phyloP scores from a whole-genome alignment of 805 yeast species.

The Nakazawaea wickerhamii region DNA sequence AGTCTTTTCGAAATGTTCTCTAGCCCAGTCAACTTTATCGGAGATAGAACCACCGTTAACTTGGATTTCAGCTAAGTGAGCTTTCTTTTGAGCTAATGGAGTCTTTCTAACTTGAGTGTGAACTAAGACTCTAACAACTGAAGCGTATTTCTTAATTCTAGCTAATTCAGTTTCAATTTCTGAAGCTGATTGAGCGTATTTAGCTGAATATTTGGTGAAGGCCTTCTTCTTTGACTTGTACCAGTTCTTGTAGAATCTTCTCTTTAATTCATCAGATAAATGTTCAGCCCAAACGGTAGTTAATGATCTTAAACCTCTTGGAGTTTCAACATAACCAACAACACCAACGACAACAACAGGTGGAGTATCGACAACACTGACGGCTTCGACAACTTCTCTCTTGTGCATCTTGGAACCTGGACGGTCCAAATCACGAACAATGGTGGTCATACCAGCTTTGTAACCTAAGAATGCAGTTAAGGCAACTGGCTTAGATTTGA shows the following conservation, averaged over 20 bases:
- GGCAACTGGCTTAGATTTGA: slow-evolving; percentile 95
- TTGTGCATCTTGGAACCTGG: slow-evolving; percentile 99
- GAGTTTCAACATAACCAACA: slow-evolving; percentile 99
- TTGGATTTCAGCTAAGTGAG: slow-evolving; percentile 99
- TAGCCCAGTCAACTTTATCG: slow-evolving; percentile 98
- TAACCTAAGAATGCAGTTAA: slow-evolving; percentile 99
- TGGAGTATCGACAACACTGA: slow-evolving; percentile 98
- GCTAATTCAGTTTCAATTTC: slow-evolving; percentile 94
- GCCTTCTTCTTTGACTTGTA: slow-evolving; percentile 99
- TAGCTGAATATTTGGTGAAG: slow-evolving; percentile 99
- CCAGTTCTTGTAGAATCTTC: slow-evolving; percentile 99
- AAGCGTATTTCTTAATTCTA: slow-evolving; percentile 96
- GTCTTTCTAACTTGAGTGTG: slow-evolving; percentile 99
- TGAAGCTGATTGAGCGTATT: slow-evolving; percentile 89
- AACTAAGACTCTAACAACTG: slow-evolving; percentile 97
- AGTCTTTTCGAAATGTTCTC: slow-evolving; percentile 98
- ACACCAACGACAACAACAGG: slow-evolving; percentile 99
- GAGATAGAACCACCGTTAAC: slow-evolving; percentile 98
- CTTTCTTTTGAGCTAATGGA: slow-evolving; percentile 98
- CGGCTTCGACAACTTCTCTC: slow-evolving; percentile 99
- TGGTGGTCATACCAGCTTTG: slow-evolving; percentile 99
- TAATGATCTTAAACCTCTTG: slow-evolving; percentile 99
- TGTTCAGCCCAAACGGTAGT: slow-evolving; percentile 99
- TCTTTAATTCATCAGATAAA: slow-evolving; percentile 97
- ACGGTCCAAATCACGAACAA: slow-evolving; percentile 99